Evolutionary conservation across 163 green algal genomes (phyloP), one percentile per base, ranked within the genome.

Genomic region (Dunaliella salina): DNA sequence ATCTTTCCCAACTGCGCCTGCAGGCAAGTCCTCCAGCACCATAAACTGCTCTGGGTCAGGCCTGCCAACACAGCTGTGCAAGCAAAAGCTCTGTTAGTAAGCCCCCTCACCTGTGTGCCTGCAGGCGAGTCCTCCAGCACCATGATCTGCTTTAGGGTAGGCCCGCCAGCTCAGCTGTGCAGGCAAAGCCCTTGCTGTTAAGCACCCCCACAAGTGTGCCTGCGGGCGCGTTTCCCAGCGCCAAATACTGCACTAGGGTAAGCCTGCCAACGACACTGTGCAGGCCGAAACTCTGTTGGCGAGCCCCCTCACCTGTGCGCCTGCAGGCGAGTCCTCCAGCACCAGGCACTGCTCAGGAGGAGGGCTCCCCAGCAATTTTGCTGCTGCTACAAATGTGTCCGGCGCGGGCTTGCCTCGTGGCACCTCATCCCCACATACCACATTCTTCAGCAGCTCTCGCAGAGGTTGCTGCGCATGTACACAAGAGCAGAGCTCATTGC

Each of bases 361-460:
- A 8, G 75, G 30, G 33, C 22, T 50, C 25, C 30, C 75, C 22
- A 50, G 75, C 1, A 35, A 8, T 8, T 40, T 50, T 82, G 75
- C 33, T 35, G 75, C 33, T 82, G 75, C 32, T n/a, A 40, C 5
- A 82, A 40, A 82, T 35, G 75, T 82, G 75, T 40, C 33, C 45
- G 32, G 33, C 75, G 75, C 71, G 22, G 87, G 84, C 57, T 88
- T 88, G 13, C n/a, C 81, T 11, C 26, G 81, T 33, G 72, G 0
- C 84, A 91, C 91, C 85, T 96, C 92, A 83, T 96, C 92, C 0
- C 92, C 94, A 82, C 91, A 94, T 30, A 93, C 88, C 18, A 89
- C 78, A 30, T 83, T 84, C 15, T 90, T 63, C 78, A 97, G 95
- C 30, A 91, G 82, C 12, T 81, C 79, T 85, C 63, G 45, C 81